Percentiles rank a stretch among this genome's conserved stretches.
Conservation (phyloP, 75 land plant genomes). For the Sequoia sempervirens region DNA sequence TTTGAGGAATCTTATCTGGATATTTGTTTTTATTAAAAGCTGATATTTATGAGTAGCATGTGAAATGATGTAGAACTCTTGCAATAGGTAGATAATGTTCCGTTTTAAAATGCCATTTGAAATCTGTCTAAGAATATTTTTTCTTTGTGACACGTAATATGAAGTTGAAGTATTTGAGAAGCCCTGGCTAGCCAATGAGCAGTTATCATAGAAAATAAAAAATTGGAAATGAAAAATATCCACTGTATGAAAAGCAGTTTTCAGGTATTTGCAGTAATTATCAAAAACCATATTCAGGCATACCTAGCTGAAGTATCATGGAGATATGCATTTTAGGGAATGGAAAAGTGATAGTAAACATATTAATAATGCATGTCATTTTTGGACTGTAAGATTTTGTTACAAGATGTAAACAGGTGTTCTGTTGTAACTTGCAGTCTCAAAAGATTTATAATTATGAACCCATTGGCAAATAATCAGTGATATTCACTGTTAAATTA, state of each 20-base stretch:
- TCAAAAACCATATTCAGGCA: neutral
- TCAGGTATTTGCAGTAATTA: neutral
- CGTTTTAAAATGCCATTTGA: neutral
- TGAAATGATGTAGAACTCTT: neutral
- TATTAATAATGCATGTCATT: too few species aligned
- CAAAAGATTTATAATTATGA: too few species aligned
- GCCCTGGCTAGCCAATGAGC: neutral
- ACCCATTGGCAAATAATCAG: too few species aligned
- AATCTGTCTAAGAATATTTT: neutral
- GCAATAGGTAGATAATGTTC: too few species aligned
- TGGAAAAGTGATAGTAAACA: too few species aligned
- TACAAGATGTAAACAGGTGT: too few species aligned
- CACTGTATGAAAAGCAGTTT: neutral
- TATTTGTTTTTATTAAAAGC: neutral
- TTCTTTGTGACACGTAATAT: too few species aligned
- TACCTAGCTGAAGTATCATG: neutral
- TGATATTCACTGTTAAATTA: too few species aligned
- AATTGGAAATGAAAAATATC: neutral
- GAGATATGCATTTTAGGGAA: neutral
- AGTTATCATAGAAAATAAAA: neutral
- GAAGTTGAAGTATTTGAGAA: too few species aligned
- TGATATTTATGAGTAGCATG: neutral
- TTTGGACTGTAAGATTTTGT: too few species aligned
- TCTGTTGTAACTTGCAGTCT: too few species aligned
- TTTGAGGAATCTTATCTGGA: neutral